Evolutionary conservation across 139 green algal genomes (phyloP).

Genomic region (Tetradesmus lagerheimii): DNA sequence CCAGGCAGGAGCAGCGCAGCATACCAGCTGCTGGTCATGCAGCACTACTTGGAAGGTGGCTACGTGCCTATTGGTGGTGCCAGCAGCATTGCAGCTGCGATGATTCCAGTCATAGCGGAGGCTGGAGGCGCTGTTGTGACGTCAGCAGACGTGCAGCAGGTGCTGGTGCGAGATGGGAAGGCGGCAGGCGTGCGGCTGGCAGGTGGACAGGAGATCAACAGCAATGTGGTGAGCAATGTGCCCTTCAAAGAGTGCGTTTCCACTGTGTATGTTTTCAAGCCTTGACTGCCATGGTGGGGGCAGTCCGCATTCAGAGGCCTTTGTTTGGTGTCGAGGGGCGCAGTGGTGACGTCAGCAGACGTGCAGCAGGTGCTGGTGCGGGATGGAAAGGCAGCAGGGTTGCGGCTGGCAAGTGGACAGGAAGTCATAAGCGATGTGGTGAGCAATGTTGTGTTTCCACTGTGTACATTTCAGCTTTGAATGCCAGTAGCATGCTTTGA

Average conservation of each 20-base stretch:
- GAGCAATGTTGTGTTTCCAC: too few relatives aligned
- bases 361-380: background rate
- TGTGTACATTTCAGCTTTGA: too few relatives aligned
- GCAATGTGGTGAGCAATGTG: background rate
- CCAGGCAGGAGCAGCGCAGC: background rate
- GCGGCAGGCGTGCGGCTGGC: background rate
- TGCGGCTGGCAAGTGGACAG: background rate
- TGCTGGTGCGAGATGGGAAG: background rate
- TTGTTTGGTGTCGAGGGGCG: too few relatives aligned
- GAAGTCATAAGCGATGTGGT: background rate
- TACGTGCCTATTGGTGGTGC: background rate
- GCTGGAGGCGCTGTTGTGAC: conserved; percentile 4
- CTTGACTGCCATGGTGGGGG: background rate
- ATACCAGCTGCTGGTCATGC: background rate
- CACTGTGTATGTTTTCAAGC: background rate
- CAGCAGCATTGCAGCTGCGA: background rate
- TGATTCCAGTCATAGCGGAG: background rate
- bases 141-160: background rate
- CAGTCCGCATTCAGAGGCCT: background rate
- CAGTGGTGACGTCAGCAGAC: background rate
- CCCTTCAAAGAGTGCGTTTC: background rate
- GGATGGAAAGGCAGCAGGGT: background rate
- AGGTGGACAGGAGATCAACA: background rate
- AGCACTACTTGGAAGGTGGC: conserved; percentile 18
- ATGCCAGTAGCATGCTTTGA: background rate